Evolutionary conservation across 202 grass and related monocot species (phyloP).

Genomic region (Zoysia matrella): DNA sequence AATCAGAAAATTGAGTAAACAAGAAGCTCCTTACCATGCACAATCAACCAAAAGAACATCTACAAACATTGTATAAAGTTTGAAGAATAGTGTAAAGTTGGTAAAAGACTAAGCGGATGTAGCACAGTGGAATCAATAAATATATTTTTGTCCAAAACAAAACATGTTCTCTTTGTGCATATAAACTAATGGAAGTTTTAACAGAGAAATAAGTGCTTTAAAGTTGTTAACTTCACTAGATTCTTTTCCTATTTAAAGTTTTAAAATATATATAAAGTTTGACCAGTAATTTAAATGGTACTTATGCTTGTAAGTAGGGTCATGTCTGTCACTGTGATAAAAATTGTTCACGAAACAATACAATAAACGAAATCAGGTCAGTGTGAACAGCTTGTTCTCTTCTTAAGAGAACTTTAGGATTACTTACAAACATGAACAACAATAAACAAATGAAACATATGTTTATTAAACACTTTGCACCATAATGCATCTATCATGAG

Average conservation of each 20-base stretch:
- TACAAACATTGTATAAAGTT: background rate
- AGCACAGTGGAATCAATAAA: background rate
- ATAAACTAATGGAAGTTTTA: background rate
- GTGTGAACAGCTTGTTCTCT: background rate
- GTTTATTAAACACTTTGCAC: conserved; percentile 3
- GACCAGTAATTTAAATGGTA: background rate
- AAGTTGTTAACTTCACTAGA: background rate
- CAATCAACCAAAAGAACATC: background rate
- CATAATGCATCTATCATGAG: conserved; percentile 4
- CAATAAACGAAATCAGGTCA: background rate
- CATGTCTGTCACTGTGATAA: background rate
- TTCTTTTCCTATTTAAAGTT: background rate
- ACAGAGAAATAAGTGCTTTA: background rate
- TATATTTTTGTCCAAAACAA: background rate
- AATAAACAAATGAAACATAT: background rate
- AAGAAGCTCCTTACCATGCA: background rate
- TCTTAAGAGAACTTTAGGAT: background rate
- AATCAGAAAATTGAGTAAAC: conserved; percentile 1
- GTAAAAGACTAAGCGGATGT: background rate
- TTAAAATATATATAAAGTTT: background rate
- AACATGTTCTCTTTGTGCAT: background rate
- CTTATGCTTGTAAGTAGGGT: too few relatives aligned
- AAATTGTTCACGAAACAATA: conserved; percentile 8
- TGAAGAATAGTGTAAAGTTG: background rate
- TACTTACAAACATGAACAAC: background rate